Evolutionary conservation across 257 asterid genomes (phyloP), one percentile per base, ranked within the genome.

Genomic region (Solanum acaule): DNA sequence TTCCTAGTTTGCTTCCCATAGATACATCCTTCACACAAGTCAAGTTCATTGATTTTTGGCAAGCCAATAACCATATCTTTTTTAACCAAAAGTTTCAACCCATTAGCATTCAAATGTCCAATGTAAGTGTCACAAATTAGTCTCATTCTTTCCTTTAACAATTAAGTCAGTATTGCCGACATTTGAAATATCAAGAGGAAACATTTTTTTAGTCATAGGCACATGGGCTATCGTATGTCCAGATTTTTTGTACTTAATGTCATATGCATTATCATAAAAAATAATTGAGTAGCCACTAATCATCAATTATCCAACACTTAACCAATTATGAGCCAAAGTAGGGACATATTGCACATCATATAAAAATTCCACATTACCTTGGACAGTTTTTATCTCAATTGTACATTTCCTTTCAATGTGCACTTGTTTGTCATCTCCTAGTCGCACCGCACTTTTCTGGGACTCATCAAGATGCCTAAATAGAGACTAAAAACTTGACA

Each of bases 61-160:
- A 52, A 52, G 61, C 61, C 75, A 8, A 59, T 5, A 79, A 89
- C 89, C 92, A 89, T 89, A 87, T 71, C 31, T 87, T 84, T 89
- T 33, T 85, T 18, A 61, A 23, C 15, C 38, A 52, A 89, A 29
- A 23, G 27, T 40, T 42, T 70, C n/a, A 85, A 20, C 6, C 87
- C 72, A 3, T 85, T 49, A 18, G 71, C 7, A 65, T 90, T 77
- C 40, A 70, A 33, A 70, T 70, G 77, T 3, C n/a, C 40, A 31
- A 31, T 9, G 12, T 31, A 70, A 87, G 67, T 79, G 81, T 84
- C 87, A 86, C 6, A 89, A 22, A 14, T 78, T 89, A 23, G 22
- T 52, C 61, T 16, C 61, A 16, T 52, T 52, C 22, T 52, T 49
- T 52, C 23, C 23, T 6, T 52, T 18, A 52, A 52, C 61, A 52